Conservation (phyloP, 345 rosid genomes). For the Stellera chamaejasme region DNA sequence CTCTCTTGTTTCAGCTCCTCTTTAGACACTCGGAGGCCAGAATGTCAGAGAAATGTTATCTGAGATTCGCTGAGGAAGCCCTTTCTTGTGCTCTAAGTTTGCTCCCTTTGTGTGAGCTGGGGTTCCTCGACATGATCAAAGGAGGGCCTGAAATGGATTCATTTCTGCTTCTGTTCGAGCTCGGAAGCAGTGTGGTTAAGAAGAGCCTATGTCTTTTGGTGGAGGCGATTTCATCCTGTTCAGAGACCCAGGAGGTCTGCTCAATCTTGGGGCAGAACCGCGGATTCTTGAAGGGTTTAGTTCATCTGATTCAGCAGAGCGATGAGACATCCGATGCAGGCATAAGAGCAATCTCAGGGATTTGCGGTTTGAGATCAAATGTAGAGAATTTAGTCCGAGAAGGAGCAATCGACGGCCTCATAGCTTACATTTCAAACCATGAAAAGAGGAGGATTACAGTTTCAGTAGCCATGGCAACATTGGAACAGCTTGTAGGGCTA, state of each 20-base stretch:
- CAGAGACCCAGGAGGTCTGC: slow-evolving; percentile 34
- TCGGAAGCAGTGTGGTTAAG: slow-evolving; percentile 21
- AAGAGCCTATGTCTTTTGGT: slow-evolving; percentile 33
- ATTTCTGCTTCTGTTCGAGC: slow-evolving; percentile 26
- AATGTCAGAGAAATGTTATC: slow-evolving; percentile 16
- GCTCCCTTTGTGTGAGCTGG: slow-evolving; percentile 19
- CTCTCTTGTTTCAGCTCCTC: slow-evolving; percentile 30
- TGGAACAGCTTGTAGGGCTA: slow-evolving; percentile 30
- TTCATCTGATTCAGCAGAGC: slow-evolving; percentile 20
- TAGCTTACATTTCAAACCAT: slow-evolving; percentile 22
- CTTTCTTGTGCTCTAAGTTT: slow-evolving; percentile 29
- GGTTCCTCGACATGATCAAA: slow-evolving; percentile 26
- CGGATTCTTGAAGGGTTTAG: slow-evolving; percentile 14
- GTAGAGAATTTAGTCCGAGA: slow-evolving; percentile 25
- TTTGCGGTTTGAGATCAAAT: slow-evolving; percentile 31
- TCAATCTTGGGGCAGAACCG: slow-evolving; percentile 18
- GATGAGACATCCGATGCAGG: slow-evolving; percentile 21
- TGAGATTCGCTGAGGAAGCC: slow-evolving; percentile 24
- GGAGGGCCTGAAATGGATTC: slow-evolving; percentile 32
- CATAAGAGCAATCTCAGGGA: slow-evolving; percentile 33
- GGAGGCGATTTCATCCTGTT: slow-evolving; percentile 31
- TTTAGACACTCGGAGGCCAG: slow-evolving; percentile 20
- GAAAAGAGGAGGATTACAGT: slow-evolving; percentile 20
- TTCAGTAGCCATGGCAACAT: slow-evolving; percentile 24
- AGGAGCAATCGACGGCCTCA: slow-evolving; percentile 26